Evolutionary conservation across 495 filamentous ascomycete species (phyloP).

Genomic region (Penicillium ochrochloron): DNA sequence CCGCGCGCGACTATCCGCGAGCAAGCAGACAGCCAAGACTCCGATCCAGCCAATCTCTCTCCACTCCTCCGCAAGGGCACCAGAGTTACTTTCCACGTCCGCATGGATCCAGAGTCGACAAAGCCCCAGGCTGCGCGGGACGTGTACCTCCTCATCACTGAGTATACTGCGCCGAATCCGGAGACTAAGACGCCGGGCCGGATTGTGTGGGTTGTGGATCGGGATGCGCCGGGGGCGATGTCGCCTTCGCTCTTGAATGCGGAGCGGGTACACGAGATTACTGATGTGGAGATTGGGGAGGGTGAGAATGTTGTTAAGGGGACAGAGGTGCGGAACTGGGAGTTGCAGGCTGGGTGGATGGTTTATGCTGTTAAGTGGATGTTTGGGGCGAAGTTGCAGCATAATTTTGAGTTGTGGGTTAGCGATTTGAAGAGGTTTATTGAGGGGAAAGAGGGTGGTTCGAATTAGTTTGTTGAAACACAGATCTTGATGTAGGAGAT

Average conservation of each 20-base stretch:
- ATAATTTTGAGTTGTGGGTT: slow-evolving; percentile 47
- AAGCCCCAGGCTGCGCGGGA: slow-evolving; percentile 36
- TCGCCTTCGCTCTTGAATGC: slow-evolving; percentile 36
- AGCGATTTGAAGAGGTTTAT: slow-evolving; percentile 43
- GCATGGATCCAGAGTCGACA: slow-evolving; percentile 43
- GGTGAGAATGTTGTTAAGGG: slow-evolving; percentile 9
- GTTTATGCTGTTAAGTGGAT: slow-evolving; percentile 47
- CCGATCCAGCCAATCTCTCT: slow-evolving; percentile 19
- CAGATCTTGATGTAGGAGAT: neutral
- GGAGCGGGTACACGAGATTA: slow-evolving; percentile 48
- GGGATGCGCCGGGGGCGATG: slow-evolving; percentile 32
- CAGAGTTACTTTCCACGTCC: slow-evolving; percentile 47
- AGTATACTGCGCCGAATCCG: slow-evolving; percentile 34
- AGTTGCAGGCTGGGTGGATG: slow-evolving; percentile 44
- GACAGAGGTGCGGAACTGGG: slow-evolving; percentile 51
- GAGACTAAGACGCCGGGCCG: slow-evolving; percentile 30
- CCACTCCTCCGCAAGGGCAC: slow-evolving; percentile 42
- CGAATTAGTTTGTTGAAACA: neutral
- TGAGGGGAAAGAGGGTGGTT: slow-evolving; percentile 18
- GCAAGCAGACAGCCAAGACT: slow-evolving; percentile 28
- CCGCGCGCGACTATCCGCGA: slow-evolving; percentile 47
- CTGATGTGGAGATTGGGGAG: slow-evolving; percentile 29
- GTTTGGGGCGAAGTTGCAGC: slow-evolving; percentile 38
- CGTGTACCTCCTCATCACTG: slow-evolving; percentile 33
- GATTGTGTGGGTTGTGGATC: slow-evolving; percentile 44